Base-by-base conservation (phyloP, 148 eudicot genomes). In the Spergularia marina region DNA sequence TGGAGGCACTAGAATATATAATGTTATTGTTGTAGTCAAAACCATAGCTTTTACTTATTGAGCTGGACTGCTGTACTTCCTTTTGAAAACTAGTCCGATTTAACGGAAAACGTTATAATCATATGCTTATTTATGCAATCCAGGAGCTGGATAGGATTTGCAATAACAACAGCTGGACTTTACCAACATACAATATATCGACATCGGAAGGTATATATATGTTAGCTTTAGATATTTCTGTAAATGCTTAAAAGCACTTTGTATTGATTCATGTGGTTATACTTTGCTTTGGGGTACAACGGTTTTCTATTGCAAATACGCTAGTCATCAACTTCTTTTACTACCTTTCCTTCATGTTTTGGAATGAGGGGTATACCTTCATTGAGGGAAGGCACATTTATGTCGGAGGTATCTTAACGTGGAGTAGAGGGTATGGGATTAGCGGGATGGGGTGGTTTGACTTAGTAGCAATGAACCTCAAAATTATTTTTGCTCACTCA, bases 141-240 rank as follows among this genome's bases (percentile, higher is more conserved):
- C 85, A 91, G 97, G 89, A 85, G 52, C 75, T 91, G 83, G 94
- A 89, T 83, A 77, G 74, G 53, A 76, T 88, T 55, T 89, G 94
- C 75, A 40, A 73, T 44, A 76, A 66, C 71, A 89, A 87, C 83
- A 77, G 63, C 39, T 91, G 94, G 97, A 72, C 68, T n/a, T 77
- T 84, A 53, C 92, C 97, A 52, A 80, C 83, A n/a, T 89, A 86
- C 76, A 67, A 52, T 72, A 53, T 87, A 67, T 79, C 84, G 36
- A 70, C 82, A 47, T 76, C 74, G 60, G 82, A 84, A 69, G 97
- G 97, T 91, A 84, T 40, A 21, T 71, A 36, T 51, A 65, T 60
- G 36, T 61, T 55, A 36, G 41, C 23, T 63, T 14, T 25, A 76
- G 36, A 71, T 72, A 30, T 57, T 17, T 12, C 7, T 7, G 16